Conservation (phyloP, 495 filamentous ascomycete genomes). For the Haplographium delicatum region DNA sequence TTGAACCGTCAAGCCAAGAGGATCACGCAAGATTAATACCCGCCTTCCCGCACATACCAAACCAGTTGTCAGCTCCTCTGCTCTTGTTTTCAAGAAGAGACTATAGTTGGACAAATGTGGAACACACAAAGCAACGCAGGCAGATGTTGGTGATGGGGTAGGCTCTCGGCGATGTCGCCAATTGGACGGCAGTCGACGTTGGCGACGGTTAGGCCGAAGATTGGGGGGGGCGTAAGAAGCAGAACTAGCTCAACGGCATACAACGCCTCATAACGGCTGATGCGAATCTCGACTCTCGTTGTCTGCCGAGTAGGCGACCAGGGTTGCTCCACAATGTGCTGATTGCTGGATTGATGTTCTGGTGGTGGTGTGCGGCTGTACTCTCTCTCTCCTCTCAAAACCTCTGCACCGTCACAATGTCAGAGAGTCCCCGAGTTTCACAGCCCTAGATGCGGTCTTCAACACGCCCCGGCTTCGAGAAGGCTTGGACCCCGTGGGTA, state of each 20-base stretch:
- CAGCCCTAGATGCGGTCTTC: neutral
- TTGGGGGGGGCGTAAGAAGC: slow-evolving; percentile 5
- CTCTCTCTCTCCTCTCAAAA: too few species aligned
- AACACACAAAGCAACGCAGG: neutral
- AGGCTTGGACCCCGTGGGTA: too few species aligned
- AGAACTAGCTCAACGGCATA: neutral
- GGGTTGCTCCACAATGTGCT: neutral
- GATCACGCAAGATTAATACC: slow-evolving; percentile 9
- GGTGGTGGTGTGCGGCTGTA: too few species aligned
- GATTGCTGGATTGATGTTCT: too few species aligned
- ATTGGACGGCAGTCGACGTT: slow-evolving; percentile 16
- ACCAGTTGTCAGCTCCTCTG: too few species aligned
- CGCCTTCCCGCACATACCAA: slow-evolving; percentile 8
- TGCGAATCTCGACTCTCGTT: neutral
- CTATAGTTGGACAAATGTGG: neutral
- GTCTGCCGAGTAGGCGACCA: slow-evolving; percentile 7
- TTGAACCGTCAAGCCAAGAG: neutral
- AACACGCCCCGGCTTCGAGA: slow-evolving; percentile 1
- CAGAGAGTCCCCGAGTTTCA: neutral
- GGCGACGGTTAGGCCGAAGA: neutral
- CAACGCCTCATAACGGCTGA: slow-evolving; percentile 4
- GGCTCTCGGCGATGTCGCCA: neutral
- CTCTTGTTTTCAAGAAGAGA: neutral
- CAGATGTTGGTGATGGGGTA: slow-evolving; percentile 7
- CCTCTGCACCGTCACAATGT: too few species aligned